These are phyloP conservation scores for Trichoderma gracile DNA, from an alignment of 2,329 filamentous ascomycete genomes.

Conservation along the genomic window DNA sequence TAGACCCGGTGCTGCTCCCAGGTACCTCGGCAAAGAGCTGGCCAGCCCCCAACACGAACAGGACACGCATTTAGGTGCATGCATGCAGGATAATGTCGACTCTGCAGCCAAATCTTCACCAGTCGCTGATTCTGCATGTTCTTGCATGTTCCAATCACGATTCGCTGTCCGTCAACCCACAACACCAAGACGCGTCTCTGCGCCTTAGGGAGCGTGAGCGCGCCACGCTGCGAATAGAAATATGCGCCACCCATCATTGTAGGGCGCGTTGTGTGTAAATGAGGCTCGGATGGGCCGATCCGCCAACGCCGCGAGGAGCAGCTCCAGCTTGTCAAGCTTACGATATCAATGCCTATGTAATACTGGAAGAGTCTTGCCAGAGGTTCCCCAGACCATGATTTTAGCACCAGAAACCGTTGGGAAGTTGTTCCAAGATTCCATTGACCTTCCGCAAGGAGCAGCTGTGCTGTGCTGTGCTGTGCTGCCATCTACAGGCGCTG, in stretches of 20 bases:
- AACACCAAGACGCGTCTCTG: background rate
- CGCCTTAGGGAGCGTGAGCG: background rate
- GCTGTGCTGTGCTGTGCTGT: background rate
- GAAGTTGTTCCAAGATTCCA: background rate
- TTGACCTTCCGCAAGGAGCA: constrained; percentile 13
- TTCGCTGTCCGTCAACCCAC: constrained; percentile 6
- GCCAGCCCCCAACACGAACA: too few species aligned
- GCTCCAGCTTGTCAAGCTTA: too few species aligned
- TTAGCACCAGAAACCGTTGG: too few species aligned
- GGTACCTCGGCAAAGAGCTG: too few species aligned
- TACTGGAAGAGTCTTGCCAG: background rate
- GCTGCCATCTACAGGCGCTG: constrained; percentile 12
- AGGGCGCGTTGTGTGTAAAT: constrained; percentile 1
- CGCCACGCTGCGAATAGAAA: background rate
- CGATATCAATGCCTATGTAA: background rate
- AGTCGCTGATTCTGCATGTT: too few species aligned
- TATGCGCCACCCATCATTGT: background rate
- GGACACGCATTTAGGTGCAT: background rate
- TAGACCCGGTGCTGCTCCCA: too few species aligned
- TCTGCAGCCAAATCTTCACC: too few species aligned
- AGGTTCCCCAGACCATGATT: constrained; percentile 2
- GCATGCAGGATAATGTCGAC: background rate
- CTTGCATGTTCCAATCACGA: background rate
- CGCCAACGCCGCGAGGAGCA: background rate
- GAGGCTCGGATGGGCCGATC: constrained; percentile 22